These are phyloP conservation scores for Suhomyces kilbournensis DNA, from an alignment of 805 yeast species.

Conservation along the genomic window DNA sequence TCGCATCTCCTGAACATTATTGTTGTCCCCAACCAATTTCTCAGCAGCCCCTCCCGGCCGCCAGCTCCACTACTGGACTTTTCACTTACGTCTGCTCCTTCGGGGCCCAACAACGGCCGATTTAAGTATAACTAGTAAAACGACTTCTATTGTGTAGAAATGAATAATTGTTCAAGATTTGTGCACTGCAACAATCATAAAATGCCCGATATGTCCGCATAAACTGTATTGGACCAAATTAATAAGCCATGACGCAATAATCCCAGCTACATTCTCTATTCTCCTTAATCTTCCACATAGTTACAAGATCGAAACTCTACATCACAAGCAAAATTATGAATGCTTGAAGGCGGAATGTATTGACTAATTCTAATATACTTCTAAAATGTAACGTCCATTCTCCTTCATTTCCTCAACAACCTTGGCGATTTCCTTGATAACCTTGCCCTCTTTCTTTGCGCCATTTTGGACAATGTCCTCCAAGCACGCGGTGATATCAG, in stretches of 20 bases:
- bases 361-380: constrained; percentile 62
- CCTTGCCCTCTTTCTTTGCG: constrained; percentile 61
- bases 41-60: not conserved
- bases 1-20: not conserved
- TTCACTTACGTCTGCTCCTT: not conserved
- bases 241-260: too few species aligned
- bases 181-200: too few species aligned
- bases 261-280: too few species aligned
- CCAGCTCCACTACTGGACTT: not conserved
- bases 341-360: too few species aligned
- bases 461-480: constrained; percentile 75
- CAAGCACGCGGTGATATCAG: constrained; percentile 88
- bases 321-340: too few species aligned
- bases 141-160: too few species aligned
- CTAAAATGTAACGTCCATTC: constrained; percentile 84
- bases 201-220: too few species aligned
- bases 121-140: too few species aligned
- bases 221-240: too few species aligned
- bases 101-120: not conserved
- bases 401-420: constrained; percentile 94
- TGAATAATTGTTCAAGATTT: too few species aligned
- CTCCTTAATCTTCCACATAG: too few species aligned
- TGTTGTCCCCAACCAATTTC: not conserved
- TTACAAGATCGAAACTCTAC: too few species aligned
- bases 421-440: constrained; percentile 65